Evolutionary conservation across 768 basidiomycete species (phyloP), one percentile per base, ranked within the genome.

Genomic region (Boletus coccyginus): DNA sequence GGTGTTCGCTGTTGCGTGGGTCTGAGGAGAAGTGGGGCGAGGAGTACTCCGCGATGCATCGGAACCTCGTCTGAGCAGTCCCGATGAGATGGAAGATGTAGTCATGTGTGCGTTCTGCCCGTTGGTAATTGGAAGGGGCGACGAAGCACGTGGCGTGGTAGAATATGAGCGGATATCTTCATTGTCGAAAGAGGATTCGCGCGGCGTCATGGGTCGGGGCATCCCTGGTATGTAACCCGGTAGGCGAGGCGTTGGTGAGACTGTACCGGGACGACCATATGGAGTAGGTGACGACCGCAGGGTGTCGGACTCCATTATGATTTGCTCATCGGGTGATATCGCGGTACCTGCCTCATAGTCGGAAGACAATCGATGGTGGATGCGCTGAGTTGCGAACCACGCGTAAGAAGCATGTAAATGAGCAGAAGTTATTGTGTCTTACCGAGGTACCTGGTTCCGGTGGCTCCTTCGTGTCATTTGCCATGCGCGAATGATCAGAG

Each of bases 191-290:
- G 81, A 74, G 7, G 74, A 63, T 60, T 90, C 88, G 53, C 84
- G 86, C n/a, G 92, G 92, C 7, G 92, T 93, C 88, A 93, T 92
- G 17, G 92, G 92, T 41, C 92, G 78, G 21, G 89, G 88, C 92
- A 94, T 94, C 12, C 92, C 92, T 24, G 92, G 92, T 54, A 92
- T 85, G 71, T 94, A 94, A 14, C 92, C 92, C 52, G 92, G 91
- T 21, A 90, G 66, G 40, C 82, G 78, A 42, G 81, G 78, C 0
- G 73, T 72, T 33, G 81, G 80, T 32, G 81, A 81, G n/a, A 71
- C 70, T 14, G 75, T 73, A 4, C 76, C 82, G 43, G 82, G 81
- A 45, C 83, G 73, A 57, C 73, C 72, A 45, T 72, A 76, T 29
- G 86, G 85, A 24, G 85, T 75, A 42, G 87, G 87, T 3, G 85